A percentile compares a stretch with the other conserved stretches of the same genome.
Conservation (phyloP, 257 asterid genomes). For the Echites panduratus region DNA sequence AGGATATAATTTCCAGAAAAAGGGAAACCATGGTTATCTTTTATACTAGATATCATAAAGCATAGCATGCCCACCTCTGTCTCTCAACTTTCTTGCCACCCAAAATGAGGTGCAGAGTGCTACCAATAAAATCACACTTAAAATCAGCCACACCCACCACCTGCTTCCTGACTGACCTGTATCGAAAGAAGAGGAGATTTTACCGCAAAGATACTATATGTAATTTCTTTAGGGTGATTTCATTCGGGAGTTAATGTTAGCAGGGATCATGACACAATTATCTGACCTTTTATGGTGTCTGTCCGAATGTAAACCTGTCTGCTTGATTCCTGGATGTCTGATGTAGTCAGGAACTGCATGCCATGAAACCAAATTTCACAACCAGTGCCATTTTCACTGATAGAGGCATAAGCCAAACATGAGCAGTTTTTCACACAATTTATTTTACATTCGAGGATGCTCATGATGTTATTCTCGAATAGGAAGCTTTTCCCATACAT, state of each 20-base stretch:
- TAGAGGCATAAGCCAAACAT: neutral
- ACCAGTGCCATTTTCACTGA: constrained; percentile 3
- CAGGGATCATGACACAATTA: neutral
- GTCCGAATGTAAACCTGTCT: neutral
- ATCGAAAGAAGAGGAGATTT: neutral
- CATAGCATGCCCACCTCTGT: neutral
- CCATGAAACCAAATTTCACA: neutral
- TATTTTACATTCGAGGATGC: neutral
- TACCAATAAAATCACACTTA: neutral
- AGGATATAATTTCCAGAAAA: neutral
- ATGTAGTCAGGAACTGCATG: neutral
- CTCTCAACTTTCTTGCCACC: neutral
- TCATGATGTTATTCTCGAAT: neutral
- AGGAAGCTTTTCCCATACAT: neutral
- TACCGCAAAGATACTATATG: neutral
- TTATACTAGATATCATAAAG: neutral
- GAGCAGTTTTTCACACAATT: constrained; percentile 3
- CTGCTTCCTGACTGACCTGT: neutral
- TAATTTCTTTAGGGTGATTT: neutral
- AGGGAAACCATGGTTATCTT: neutral
- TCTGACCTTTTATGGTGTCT: neutral
- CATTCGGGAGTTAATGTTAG: neutral
- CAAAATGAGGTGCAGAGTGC: neutral
- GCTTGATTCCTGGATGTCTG: neutral
- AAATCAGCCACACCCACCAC: neutral